A percentile compares a stretch with the other conserved stretches of the same genome.
phyloP scores from a whole-genome alignment of 257 asterid genomes.

The Ilex asprella region DNA sequence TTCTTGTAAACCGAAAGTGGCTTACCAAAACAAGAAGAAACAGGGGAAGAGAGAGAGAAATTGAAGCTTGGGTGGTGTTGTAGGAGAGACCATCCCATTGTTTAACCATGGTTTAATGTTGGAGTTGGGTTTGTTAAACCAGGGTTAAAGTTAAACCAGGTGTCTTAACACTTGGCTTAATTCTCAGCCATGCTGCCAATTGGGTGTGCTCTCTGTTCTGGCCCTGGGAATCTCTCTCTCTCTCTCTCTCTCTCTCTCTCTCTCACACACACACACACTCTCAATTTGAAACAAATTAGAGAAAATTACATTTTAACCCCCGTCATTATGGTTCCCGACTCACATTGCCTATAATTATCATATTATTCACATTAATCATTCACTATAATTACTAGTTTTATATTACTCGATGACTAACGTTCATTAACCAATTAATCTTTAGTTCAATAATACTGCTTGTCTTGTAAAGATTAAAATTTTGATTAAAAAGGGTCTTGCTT shows the following conservation, averaged over 20 bases:
- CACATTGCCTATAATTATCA: no score
- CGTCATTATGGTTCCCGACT: no score
- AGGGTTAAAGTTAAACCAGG: constrained; percentile 7
- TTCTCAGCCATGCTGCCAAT: constrained; percentile 49
- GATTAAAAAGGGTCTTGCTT: no score
- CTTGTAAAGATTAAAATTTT: no score
- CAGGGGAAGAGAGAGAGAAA: constrained; percentile 9
- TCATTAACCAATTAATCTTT: no score
- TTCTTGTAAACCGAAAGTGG: constrained; percentile 54
- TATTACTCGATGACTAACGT: no score
- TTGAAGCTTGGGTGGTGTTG: constrained; percentile 1
- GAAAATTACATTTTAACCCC: no score
- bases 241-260: not conserved
- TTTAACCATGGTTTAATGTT: not conserved
- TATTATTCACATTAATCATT: no score
- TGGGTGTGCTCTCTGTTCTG: constrained; percentile 21
- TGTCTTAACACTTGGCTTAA: constrained; percentile 45
- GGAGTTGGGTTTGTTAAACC: constrained; percentile 21
- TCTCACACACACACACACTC: not conserved
- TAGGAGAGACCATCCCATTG: not conserved
- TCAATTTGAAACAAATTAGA: no score
- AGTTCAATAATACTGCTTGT: no score
- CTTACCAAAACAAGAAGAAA: constrained; percentile 43
- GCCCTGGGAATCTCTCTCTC: constrained; percentile 18
- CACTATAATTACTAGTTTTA: no score